Conservation (phyloP, 83 land plant genomes). For the Picea abies region DNA sequence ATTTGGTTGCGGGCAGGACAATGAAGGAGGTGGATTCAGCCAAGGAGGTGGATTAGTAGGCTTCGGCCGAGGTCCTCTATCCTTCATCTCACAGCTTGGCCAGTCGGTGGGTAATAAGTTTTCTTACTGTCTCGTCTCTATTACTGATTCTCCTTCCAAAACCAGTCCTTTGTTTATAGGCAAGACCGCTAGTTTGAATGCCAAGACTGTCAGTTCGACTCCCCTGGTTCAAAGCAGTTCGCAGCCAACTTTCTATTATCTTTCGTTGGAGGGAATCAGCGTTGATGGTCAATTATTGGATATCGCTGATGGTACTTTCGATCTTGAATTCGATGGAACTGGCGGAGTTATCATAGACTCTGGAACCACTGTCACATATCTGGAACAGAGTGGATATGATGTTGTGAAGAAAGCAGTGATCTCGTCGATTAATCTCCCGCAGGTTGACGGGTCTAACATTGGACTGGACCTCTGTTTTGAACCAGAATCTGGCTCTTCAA, state of each 20-base stretch:
- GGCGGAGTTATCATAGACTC: constrained; percentile 30
- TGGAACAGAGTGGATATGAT: constrained; percentile 8
- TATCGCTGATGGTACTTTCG: not conserved
- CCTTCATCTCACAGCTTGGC: constrained; percentile 24
- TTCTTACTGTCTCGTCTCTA: constrained; percentile 36
- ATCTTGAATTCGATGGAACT: not conserved
- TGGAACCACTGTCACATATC: constrained; percentile 20
- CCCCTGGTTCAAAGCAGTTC: constrained; percentile 12
- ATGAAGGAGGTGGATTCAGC: not conserved
- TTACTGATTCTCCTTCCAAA: constrained; percentile 16
- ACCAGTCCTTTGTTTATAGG: constrained; percentile 40
- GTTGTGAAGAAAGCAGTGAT: constrained; percentile 7
- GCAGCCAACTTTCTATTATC: constrained; percentile 26
- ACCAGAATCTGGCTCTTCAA: not conserved
- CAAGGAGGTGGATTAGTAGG: constrained; percentile 23
- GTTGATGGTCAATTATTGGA: constrained; percentile 19
- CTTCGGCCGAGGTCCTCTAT: constrained; percentile 21
- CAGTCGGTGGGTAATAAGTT: constrained; percentile 16
- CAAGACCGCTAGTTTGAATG: constrained; percentile 9
- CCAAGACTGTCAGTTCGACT: constrained; percentile 1
- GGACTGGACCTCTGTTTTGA: constrained; percentile 28
- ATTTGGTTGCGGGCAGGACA: constrained; percentile 22
- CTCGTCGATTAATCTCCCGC: constrained; percentile 9
- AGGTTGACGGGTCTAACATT: not conserved
- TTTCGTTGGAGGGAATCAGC: constrained; percentile 30